Percentiles rank a stretch among this genome's conserved stretches.
Conservation (phyloP, 2,329 filamentous ascomycete genomes). For the Colletotrichum scovillei region DNA sequence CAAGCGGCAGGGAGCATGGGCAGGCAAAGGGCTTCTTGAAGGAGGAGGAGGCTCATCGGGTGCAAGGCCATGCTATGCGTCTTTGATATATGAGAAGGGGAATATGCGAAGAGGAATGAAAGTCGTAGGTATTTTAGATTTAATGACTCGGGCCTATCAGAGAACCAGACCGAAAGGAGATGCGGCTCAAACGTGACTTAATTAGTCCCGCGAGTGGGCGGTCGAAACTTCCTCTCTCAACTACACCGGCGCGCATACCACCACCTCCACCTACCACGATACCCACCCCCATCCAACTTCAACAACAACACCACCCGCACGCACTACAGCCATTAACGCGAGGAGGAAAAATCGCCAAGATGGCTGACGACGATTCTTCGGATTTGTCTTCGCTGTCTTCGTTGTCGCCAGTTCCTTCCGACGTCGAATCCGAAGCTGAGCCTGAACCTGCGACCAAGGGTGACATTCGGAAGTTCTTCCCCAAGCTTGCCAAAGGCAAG, state of each 20-base stretch:
- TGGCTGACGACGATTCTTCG: conserved; percentile 72
- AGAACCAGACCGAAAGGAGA: conserved; percentile 26
- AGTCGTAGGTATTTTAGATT: conserved; percentile 28
- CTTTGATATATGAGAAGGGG: not conserved
- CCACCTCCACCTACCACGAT: conserved; percentile 42
- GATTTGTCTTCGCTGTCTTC: conserved; percentile 71
- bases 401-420: conserved; percentile 56
- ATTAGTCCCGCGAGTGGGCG: conserved; percentile 34
- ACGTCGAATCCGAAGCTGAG: conserved; percentile 64
- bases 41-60: not conserved
- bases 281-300: conserved; percentile 36
- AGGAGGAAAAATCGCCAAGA: conserved; percentile 46
- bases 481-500: conserved; percentile 62
- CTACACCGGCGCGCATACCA: conserved; percentile 29
- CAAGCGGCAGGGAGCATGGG: not conserved
- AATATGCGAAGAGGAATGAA: not conserved
- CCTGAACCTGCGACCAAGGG: conserved; percentile 55
- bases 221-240: conserved; percentile 33
- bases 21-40: not conserved
- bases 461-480: conserved; percentile 76
- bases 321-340: conserved; percentile 10
- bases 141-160: conserved; percentile 38
- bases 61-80: not conserved
- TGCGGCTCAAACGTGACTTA: conserved; percentile 37
- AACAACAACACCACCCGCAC: not conserved